Percentiles rank a stretch among this genome's conserved stretches.
Conservation (phyloP, 1,139 yeast genomes). For the Magnusiomyces tetraspermus region DNA sequence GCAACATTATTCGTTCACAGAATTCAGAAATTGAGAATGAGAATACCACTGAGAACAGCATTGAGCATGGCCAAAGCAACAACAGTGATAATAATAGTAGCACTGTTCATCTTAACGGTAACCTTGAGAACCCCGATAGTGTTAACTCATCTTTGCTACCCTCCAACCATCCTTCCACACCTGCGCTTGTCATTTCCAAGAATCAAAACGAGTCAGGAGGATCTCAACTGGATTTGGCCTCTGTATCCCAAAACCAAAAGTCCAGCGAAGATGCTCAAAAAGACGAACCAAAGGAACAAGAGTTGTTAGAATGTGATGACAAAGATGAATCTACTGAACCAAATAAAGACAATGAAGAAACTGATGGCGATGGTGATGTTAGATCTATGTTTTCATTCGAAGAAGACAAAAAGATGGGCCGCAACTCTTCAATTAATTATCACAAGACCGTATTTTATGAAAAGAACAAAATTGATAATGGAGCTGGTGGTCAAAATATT, state of each 20-base stretch:
- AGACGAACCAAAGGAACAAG: background rate
- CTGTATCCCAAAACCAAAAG: too few species aligned
- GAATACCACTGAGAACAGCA: background rate
- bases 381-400: conserved; percentile 14
- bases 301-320: background rate
- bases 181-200: background rate
- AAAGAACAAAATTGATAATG: background rate
- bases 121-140: too few species aligned
- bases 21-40: background rate
- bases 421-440: conserved; percentile 14
- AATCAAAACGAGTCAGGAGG: background rate
- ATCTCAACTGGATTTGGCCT: too few species aligned
- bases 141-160: too few species aligned
- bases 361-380: background rate
- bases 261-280: background rate
- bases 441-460: conserved; percentile 5
- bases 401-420: conserved; percentile 14
- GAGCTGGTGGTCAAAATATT: too few species aligned
- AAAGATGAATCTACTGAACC: background rate
- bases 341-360: background rate
- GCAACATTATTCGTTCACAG: conserved; percentile 10
- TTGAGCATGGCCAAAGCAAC: too few species aligned
- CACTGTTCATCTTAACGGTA: too few species aligned
- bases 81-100: too few species aligned
- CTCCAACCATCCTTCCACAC: background rate